phyloP scores from a whole-genome alignment of 129 eudicot genomes.

The Saposhnikovia divaricata region DNA sequence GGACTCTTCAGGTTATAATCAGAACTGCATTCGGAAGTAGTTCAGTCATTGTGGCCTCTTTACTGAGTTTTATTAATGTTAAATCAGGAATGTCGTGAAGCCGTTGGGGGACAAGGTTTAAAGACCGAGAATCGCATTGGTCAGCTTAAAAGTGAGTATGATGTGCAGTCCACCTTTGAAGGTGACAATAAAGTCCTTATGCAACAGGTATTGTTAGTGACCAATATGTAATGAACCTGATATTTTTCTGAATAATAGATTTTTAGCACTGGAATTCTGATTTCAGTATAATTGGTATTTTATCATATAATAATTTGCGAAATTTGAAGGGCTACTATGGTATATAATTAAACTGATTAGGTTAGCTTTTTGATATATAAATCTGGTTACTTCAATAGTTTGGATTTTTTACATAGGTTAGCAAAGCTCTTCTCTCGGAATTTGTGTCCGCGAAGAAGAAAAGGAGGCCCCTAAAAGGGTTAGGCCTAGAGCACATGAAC shows the following conservation, averaged over 20 bases:
- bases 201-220: constrained; percentile 67
- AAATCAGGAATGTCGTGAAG: constrained; percentile 58
- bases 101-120: constrained; percentile 57
- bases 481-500: constrained; percentile 59
- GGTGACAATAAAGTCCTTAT: constrained; percentile 94
- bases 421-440: constrained; percentile 11
- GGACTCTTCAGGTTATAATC: constrained; percentile 73
- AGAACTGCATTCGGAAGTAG: not conserved
- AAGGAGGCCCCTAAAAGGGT: constrained; percentile 11
- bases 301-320: not conserved
- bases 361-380: not conserved
- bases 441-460: not conserved
- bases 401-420: not conserved
- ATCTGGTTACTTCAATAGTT: not conserved
- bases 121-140: constrained; percentile 85
- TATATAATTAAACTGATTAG: not conserved
- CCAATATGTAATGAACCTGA: not conserved
- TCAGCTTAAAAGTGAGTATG: constrained; percentile 79
- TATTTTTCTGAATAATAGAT: not conserved
- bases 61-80: constrained; percentile 7
- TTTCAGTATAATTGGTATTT: not conserved
- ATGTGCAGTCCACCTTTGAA: constrained; percentile 85
- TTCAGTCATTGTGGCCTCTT: not conserved
- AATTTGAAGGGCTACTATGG: not conserved
- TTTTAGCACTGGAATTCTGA: not conserved